Conservation (phyloP, 805 yeast genomes). For the Ogataea ganodermae region DNA sequence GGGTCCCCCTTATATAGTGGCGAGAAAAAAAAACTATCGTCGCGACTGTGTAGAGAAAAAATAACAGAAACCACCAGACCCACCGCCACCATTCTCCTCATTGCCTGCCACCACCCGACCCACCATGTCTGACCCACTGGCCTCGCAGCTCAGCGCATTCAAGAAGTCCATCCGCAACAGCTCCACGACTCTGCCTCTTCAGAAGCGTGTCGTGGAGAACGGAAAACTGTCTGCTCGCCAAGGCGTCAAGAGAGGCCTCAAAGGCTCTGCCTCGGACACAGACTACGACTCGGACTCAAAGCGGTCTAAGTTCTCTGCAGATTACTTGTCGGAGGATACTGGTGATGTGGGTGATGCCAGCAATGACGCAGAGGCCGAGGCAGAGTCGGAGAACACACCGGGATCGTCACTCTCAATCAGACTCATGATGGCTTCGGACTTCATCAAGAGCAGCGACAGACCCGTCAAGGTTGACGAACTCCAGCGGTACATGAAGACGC, state of each 20-base stretch:
- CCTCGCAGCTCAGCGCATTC: slow-evolving; percentile 61
- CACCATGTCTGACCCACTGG: slow-evolving; percentile 34
- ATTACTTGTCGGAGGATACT: neutral
- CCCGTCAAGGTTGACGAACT: slow-evolving; percentile 70
- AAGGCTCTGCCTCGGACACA: slow-evolving; percentile 11
- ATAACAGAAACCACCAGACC: neutral
- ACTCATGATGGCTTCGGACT: slow-evolving; percentile 88
- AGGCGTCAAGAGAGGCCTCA: slow-evolving; percentile 15
- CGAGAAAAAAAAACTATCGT: neutral
- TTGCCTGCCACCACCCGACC: neutral
- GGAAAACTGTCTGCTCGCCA: slow-evolving; percentile 1
- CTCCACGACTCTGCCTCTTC: slow-evolving; percentile 53
- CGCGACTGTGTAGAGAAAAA: slow-evolving; percentile 1
- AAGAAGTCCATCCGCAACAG: slow-evolving; percentile 55
- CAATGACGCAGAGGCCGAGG: slow-evolving; percentile 3
- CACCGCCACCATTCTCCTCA: too few relatives aligned
- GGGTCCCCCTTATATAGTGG: neutral
- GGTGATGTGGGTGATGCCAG: neutral
- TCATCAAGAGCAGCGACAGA: slow-evolving; percentile 67
- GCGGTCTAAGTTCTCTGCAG: slow-evolving; percentile 15
- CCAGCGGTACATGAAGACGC: slow-evolving; percentile 64
- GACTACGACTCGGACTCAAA: slow-evolving; percentile 17
- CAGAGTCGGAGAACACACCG: slow-evolving; percentile 18
- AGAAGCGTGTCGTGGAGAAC: slow-evolving; percentile 32
- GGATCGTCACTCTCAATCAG: slow-evolving; percentile 66